Evolutionary conservation across 257 asterid species (phyloP).

Genomic region (Penstemon davidsonii): DNA sequence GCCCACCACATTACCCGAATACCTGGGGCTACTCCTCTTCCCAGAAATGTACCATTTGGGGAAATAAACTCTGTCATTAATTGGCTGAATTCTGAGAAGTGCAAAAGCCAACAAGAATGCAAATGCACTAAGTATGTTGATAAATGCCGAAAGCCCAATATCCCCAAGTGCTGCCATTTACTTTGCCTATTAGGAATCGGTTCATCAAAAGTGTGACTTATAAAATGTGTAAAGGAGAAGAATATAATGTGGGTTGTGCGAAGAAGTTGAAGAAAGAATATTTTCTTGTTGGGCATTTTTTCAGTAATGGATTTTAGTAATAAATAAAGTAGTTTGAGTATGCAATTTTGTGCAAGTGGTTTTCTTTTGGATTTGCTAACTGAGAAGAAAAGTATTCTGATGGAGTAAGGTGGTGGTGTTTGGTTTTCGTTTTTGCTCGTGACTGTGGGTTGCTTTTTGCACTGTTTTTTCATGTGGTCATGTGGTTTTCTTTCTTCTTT

Average conservation of each 20-base stretch:
- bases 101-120: constrained; percentile 97
- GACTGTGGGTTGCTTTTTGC: constrained; percentile 30
- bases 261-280: no score
- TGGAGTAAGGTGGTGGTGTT: constrained; percentile 4
- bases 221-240: no score
- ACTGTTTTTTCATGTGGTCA: no score
- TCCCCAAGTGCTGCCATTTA: constrained; percentile 84
- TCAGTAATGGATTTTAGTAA: no score
- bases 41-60: constrained; percentile 88
- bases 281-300: no score
- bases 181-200: background rate
- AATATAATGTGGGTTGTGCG: no score
- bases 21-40: constrained; percentile 61
- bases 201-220: background rate
- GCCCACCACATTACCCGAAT: constrained; percentile 55
- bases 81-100: constrained; percentile 77
- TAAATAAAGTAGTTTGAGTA: no score
- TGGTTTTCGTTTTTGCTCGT: constrained; percentile 38
- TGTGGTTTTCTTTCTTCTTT: no score
- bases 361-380: no score
- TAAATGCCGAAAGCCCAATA: constrained; percentile 77
- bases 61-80: constrained; percentile 91
- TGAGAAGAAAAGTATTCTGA: background rate
- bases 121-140: constrained; percentile 65
- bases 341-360: no score